Evolutionary conservation across 2,329 filamentous ascomycete genomes (phyloP).

Genomic region (Seiridium unicorne): DNA sequence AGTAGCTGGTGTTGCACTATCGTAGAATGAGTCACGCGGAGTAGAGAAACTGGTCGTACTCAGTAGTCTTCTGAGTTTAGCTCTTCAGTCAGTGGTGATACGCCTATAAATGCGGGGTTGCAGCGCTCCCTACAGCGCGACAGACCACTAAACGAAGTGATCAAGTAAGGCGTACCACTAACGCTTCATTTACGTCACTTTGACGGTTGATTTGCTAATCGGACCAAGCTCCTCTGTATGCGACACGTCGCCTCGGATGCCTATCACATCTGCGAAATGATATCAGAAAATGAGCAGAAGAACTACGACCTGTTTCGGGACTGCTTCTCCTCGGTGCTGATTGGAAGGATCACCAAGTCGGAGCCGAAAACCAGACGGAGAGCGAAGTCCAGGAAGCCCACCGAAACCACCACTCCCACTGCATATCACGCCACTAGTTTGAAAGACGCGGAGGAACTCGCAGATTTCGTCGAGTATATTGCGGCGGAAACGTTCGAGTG

Average conservation of each 20-base stretch:
- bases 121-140: neutral
- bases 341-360: conserved; percentile 54
- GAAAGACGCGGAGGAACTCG: conserved; percentile 62
- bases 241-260: neutral
- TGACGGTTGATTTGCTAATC: neutral
- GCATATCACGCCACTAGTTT: neutral
- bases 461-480: conserved; percentile 81
- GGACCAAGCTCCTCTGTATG: neutral
- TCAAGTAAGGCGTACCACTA: neutral
- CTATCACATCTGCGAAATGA: conserved; percentile 3
- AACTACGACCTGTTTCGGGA: conserved; percentile 74
- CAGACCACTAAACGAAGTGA: neutral
- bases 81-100: neutral
- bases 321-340: conserved; percentile 67
- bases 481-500: conserved; percentile 65
- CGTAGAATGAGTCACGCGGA: neutral
- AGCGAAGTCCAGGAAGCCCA: conserved; percentile 30
- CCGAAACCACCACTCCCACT: neutral
- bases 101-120: neutral
- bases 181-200: conserved; percentile 5
- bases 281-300: conserved; percentile 16
- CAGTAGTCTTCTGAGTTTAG: too few species aligned
- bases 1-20: too few species aligned
- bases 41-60: neutral
- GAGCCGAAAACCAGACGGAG: conserved; percentile 45